Conservation (phyloP, 768 basidiomycete species). For the Cystobasidium tubakii region DNA sequence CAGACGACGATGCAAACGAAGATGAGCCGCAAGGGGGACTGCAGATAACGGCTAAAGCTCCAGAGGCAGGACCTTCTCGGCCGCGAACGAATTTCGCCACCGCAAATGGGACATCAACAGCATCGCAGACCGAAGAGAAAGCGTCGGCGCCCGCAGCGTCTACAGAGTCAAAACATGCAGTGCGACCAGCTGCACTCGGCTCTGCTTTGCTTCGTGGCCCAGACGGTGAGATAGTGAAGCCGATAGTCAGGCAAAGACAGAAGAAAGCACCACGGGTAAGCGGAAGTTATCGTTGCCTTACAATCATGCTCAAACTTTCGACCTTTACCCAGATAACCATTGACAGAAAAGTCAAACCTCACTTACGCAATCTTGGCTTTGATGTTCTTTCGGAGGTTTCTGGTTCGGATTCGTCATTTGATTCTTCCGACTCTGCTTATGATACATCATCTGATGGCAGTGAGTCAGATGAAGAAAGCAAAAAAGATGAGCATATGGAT, state of each 20-base stretch:
- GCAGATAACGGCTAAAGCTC: slow-evolving; percentile 53
- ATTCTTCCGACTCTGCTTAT: slow-evolving; percentile 71
- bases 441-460: slow-evolving; percentile 50
- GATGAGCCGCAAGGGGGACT: slow-evolving; percentile 53
- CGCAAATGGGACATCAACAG: neutral
- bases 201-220: slow-evolving; percentile 19
- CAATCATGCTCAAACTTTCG: slow-evolving; percentile 43
- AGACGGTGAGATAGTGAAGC: slow-evolving; percentile 30
- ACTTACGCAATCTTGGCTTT: slow-evolving; percentile 28
- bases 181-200: neutral
- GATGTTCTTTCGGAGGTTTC: slow-evolving; percentile 42
- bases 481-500: neutral
- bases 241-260: slow-evolving; percentile 1
- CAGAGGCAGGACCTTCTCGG: slow-evolving; percentile 55
- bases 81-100: slow-evolving; percentile 44
- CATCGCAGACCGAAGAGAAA: neutral
- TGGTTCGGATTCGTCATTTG: slow-evolving; percentile 61
- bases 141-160: neutral
- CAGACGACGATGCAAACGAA: slow-evolving; percentile 33
- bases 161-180: neutral
- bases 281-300: slow-evolving; percentile 46
- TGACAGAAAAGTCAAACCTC: slow-evolving; percentile 17
- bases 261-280: slow-evolving; percentile 32
- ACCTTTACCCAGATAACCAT: slow-evolving; percentile 39
- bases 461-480: slow-evolving; percentile 34